Evolutionary conservation across 768 basidiomycete species (phyloP), one percentile per base, ranked within the genome.

Genomic region (Macrolepiota fuliginosa): DNA sequence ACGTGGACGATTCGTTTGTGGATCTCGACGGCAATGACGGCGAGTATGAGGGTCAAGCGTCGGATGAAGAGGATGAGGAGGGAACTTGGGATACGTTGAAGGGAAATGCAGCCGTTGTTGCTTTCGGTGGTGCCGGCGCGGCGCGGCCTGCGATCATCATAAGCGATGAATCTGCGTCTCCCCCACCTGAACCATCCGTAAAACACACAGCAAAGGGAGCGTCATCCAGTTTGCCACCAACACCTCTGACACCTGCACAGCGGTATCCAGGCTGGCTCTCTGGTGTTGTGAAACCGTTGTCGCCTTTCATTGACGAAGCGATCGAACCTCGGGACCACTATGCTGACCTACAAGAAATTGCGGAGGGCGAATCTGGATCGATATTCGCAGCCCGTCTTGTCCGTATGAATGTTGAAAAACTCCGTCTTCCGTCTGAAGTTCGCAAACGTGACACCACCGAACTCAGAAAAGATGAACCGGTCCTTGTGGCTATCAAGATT

Each of bases 331-430:
- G 81, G 1, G 77, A 82, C 3, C 81, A 83, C 61, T 93, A 90
- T 71, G 73, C 79, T 9, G 84, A 91, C 63, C 75, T 92, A 50
- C 83, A 81, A 57, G 92, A 92, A 73, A 88, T 94, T 29, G 92
- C 90, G 0, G 89, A 93, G 70, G 91, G 92, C 35, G 92, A 93
- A 69, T 89, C 83, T 45, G 92, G 92, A 3, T 87, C 83, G 1
- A 89, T 94, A 19, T 83, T 72, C 65, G 76, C 79, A 22, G 83
- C 83, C 5, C 68, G 73, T 5, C 68, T 84, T 51, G 69, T 74
- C 11, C 66, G 69, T 10, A 62, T 63, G 42, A 69, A 71, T 56
- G 64, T 74, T 19, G 57, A 71, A 42, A 76, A 73, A 61, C 76
- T 83, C 37, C 73, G 72, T 60, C 70, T 84, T 1, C 76, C 80